Conservation (phyloP, 2,329 filamentous ascomycete species). For the Curvularia spicifera region DNA sequence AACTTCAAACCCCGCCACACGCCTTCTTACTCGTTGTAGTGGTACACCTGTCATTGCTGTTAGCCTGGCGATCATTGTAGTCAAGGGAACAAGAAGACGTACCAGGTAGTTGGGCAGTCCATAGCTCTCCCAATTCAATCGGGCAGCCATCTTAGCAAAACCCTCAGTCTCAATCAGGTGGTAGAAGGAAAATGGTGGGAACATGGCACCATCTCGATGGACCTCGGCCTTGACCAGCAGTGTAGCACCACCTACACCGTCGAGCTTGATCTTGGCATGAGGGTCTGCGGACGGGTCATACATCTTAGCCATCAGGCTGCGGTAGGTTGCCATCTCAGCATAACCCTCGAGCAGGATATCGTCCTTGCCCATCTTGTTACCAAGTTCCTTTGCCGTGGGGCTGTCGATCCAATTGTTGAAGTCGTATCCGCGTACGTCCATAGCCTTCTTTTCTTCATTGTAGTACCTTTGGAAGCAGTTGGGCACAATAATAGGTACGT, state of each 20-base stretch:
- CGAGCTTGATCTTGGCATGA: constrained; percentile 73
- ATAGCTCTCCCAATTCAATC: constrained; percentile 82
- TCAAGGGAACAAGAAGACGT: constrained; percentile 41
- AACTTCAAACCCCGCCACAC: constrained; percentile 1
- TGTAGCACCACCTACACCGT: constrained; percentile 92
- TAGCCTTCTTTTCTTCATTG: constrained; percentile 71
- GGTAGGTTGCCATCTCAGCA: constrained; percentile 88
- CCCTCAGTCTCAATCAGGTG: constrained; percentile 97
- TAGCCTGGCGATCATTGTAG: neutral
- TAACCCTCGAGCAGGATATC: constrained; percentile 96
- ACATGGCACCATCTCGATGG: constrained; percentile 97
- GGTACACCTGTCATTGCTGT: constrained; percentile 69
- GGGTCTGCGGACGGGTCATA: constrained; percentile 59
- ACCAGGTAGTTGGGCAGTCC: constrained; percentile 98
- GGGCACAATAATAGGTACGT: constrained; percentile 90
- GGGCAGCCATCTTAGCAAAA: constrained; percentile 94
- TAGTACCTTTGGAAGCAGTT: constrained; percentile 91
- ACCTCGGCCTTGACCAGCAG: constrained; percentile 95
- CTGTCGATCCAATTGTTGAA: constrained; percentile 98
- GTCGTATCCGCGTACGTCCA: constrained; percentile 85
- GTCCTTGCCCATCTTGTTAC: constrained; percentile 80
- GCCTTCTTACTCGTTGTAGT: constrained; percentile 78
- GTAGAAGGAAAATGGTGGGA: constrained; percentile 94
- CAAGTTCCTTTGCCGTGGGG: constrained; percentile 76
- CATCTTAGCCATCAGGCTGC: constrained; percentile 89